Evolutionary conservation across 768 basidiomycete species (phyloP).

Genomic region (Boletus eberwhitei): DNA sequence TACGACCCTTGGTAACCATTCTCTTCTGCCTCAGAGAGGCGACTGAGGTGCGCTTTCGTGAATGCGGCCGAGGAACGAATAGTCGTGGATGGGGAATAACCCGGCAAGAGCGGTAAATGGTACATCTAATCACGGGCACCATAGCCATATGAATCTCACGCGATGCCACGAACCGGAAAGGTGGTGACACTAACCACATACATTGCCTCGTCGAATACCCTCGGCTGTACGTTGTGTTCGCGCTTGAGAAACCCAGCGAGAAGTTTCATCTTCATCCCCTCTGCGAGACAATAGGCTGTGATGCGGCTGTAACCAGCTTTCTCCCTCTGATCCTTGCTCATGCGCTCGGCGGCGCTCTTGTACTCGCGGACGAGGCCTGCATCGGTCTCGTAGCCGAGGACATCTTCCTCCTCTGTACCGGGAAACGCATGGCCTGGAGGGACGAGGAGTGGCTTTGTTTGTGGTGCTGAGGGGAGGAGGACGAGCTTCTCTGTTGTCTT

Average conservation of each 20-base stretch:
- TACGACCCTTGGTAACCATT: slow-evolving; percentile 86
- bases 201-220: slow-evolving; percentile 90
- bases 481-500: slow-evolving; percentile 93
- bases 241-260: slow-evolving; percentile 84
- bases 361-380: slow-evolving; percentile 63
- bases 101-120: slow-evolving; percentile 85
- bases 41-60: slow-evolving; percentile 57
- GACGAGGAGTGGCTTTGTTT: slow-evolving; percentile 64
- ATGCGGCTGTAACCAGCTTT: slow-evolving; percentile 77
- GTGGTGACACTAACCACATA: slow-evolving; percentile 66
- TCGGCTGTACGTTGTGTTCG: slow-evolving; percentile 85
- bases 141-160: background rate
- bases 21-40: slow-evolving; percentile 85
- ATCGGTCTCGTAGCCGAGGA: slow-evolving; percentile 64
- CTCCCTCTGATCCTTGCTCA: slow-evolving; percentile 83
- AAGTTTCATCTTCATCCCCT: slow-evolving; percentile 80
- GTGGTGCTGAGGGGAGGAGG: slow-evolving; percentile 83
- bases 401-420: slow-evolving; percentile 38
- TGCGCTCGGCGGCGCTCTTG: slow-evolving; percentile 83
- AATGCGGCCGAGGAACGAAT: slow-evolving; percentile 77
- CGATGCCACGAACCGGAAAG: background rate
- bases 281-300: slow-evolving; percentile 88
- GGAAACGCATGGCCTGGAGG: slow-evolving; percentile 13
- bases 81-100: slow-evolving; percentile 81
- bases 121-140: slow-evolving; percentile 60